phyloP scores from a whole-genome alignment of 2,329 filamentous ascomycete genomes.

The Claviceps cyperi region DNA sequence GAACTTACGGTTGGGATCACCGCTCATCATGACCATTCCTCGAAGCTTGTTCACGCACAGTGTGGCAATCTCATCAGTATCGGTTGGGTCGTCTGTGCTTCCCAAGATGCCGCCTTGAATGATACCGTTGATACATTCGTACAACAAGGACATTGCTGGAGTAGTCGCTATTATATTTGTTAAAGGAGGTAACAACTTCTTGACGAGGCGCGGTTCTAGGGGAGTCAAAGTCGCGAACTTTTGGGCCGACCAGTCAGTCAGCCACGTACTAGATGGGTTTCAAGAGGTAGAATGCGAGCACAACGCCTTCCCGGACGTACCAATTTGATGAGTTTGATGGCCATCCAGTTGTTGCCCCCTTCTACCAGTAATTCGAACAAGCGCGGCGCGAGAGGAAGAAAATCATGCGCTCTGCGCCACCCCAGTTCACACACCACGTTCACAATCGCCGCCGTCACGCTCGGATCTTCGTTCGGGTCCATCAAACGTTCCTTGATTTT shows the following conservation, averaged over 20 bases:
- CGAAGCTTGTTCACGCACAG: slow-evolving; percentile 86
- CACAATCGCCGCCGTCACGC: slow-evolving; percentile 88
- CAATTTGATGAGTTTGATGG: slow-evolving; percentile 96
- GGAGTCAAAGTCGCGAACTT: slow-evolving; percentile 96
- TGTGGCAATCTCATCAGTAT: slow-evolving; percentile 80
- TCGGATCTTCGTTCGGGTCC: slow-evolving; percentile 79
- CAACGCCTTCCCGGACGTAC: slow-evolving; percentile 26
- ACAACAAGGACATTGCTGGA: slow-evolving; percentile 91
- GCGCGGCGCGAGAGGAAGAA: slow-evolving; percentile 77
- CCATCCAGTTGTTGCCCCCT: slow-evolving; percentile 98
- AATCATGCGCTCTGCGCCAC: slow-evolving; percentile 87
- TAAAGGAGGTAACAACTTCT: slow-evolving; percentile 79
- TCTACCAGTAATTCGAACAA: slow-evolving; percentile 87
- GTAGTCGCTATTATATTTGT: slow-evolving; percentile 91
- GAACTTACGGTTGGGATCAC: slow-evolving; percentile 75
- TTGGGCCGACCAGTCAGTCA: slow-evolving; percentile 11
- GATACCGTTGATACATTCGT: slow-evolving; percentile 97
- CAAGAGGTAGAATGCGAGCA: not conserved
- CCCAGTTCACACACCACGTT: slow-evolving; percentile 95
- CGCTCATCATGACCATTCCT: slow-evolving; percentile 86
- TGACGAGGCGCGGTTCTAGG: slow-evolving; percentile 77
- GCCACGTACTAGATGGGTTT: not conserved
- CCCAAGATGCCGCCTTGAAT: slow-evolving; percentile 92
- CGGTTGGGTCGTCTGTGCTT: slow-evolving; percentile 61
- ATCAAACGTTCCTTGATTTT: slow-evolving; percentile 91